Percentiles rank a stretch among this genome's conserved stretches.
phyloP scores from a whole-genome alignment of 495 filamentous ascomycete genomes.

The Patellaria atrata region DNA sequence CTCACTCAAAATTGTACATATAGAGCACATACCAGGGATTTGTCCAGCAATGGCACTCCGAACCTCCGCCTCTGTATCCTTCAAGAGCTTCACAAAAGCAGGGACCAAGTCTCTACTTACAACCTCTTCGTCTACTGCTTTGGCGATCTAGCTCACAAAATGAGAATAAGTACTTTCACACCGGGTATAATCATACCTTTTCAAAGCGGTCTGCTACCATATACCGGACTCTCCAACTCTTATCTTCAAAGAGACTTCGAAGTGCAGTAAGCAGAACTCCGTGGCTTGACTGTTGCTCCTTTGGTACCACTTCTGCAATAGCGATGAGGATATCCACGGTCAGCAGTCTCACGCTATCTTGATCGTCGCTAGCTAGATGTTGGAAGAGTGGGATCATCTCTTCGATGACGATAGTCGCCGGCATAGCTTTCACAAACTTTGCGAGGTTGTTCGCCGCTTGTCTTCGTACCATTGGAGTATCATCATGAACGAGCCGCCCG shows the following conservation, averaged over 20 bases:
- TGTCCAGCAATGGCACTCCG: slow-evolving; percentile 94
- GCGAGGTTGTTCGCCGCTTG: slow-evolving; percentile 90
- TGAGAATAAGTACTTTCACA: slow-evolving; percentile 3
- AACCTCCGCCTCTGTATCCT: slow-evolving; percentile 95
- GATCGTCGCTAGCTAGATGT: slow-evolving; percentile 86
- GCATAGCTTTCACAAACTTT: slow-evolving; percentile 96
- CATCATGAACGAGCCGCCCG: slow-evolving; percentile 83
- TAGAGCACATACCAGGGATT: slow-evolving; percentile 56
- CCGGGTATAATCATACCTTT: slow-evolving; percentile 47
- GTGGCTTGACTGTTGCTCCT: slow-evolving; percentile 94
- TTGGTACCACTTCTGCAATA: slow-evolving; percentile 92
- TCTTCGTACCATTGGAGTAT: slow-evolving; percentile 96
- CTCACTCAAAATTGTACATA: background rate
- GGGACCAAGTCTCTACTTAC: slow-evolving; percentile 86
- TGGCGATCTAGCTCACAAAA: slow-evolving; percentile 55
- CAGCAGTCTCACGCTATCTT: slow-evolving; percentile 90
- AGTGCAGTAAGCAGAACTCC: slow-evolving; percentile 81
- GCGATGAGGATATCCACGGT: slow-evolving; percentile 94
- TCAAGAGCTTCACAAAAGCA: slow-evolving; percentile 91
- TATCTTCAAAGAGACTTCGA: slow-evolving; percentile 88
- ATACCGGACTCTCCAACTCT: slow-evolving; percentile 97
- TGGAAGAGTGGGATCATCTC: slow-evolving; percentile 99
- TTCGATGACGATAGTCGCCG: slow-evolving; percentile 74
- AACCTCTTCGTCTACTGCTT: slow-evolving; percentile 95
- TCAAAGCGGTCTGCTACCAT: slow-evolving; percentile 99